Evolutionary conservation across 495 filamentous ascomycete species (phyloP).

Genomic region (Podospora fimiseda): DNA sequence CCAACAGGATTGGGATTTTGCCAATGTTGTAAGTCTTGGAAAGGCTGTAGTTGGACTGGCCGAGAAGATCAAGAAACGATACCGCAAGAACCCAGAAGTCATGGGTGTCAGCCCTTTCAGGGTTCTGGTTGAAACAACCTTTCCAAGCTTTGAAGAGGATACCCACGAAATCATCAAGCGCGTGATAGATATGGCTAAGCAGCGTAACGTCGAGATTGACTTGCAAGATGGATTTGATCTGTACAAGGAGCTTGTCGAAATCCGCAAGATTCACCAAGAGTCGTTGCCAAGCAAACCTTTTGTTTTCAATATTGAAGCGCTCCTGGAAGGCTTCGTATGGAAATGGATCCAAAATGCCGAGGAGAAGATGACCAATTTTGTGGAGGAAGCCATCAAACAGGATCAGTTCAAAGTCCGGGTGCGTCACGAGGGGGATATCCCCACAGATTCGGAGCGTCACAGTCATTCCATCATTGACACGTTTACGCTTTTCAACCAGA

Average conservation of each 20-base stretch:
- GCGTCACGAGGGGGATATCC: constrained; percentile 50
- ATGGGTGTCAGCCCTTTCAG: constrained; percentile 84
- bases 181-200: constrained; percentile 65
- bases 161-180: constrained; percentile 71
- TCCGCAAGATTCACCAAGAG: constrained; percentile 69
- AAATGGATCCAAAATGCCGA: constrained; percentile 84
- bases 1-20: constrained; percentile 75
- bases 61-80: constrained; percentile 85
- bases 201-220: constrained; percentile 64
- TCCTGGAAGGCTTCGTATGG: constrained; percentile 90
- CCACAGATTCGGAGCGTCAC: constrained; percentile 78
- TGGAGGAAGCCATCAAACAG: constrained; percentile 83
- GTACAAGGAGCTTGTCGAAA: constrained; percentile 78
- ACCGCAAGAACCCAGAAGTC: constrained; percentile 77
- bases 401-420: constrained; percentile 71
- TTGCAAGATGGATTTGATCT: constrained; percentile 91
- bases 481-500: constrained; percentile 87
- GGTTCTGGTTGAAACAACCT: constrained; percentile 72
- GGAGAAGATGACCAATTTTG: constrained; percentile 70
- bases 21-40: constrained; percentile 79
- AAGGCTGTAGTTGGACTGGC: constrained; percentile 76
- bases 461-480: constrained; percentile 91
- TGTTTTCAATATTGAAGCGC: constrained; percentile 75
- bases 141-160: constrained; percentile 86
- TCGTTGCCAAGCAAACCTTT: constrained; percentile 63